phyloP scores from a whole-genome alignment of 2,329 filamentous ascomycete species.

The Fusarium nodosum region DNA sequence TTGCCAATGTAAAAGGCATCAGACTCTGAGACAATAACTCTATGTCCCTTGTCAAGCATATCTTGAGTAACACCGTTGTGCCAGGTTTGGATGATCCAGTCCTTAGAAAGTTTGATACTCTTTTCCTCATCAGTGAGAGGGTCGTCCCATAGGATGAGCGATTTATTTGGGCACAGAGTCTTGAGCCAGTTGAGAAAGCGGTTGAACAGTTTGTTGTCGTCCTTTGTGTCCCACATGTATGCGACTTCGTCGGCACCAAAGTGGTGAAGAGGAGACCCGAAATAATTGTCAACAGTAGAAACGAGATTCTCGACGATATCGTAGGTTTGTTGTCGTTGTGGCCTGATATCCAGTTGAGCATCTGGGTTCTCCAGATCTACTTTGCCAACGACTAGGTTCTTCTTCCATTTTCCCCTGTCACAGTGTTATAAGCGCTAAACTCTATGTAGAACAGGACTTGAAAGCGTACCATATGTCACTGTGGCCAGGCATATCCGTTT shows the following conservation, averaged over 20 bases:
- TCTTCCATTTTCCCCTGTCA: slow-evolving; percentile 15
- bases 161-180: not conserved
- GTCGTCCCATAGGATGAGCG: slow-evolving; percentile 13
- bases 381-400: slow-evolving; percentile 13
- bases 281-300: not conserved
- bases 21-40: slow-evolving; percentile 9
- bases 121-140: slow-evolving; percentile 14
- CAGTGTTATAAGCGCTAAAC: rapidly evolving
- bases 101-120: not conserved
- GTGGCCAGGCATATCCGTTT: slow-evolving; percentile 26
- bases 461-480: slow-evolving; percentile 13
- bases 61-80: slow-evolving; percentile 4
- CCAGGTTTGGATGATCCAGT: slow-evolving; percentile 30
- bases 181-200: slow-evolving; percentile 8
- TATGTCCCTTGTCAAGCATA: slow-evolving; percentile 10
- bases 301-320: slow-evolving; percentile 2
- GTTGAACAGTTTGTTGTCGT: slow-evolving; percentile 16
- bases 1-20: slow-evolving; percentile 22
- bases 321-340: not conserved
- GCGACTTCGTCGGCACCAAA: slow-evolving; percentile 23
- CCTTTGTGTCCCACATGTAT: slow-evolving; percentile 14
- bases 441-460: not conserved
- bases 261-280: slow-evolving; percentile 11
- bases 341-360: slow-evolving; percentile 17
- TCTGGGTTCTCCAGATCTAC: not conserved